These are phyloP conservation scores for Ganoderma sp. DNA, from an alignment of 1,284 basidiomycete genomes.

Conservation along the genomic window DNA sequence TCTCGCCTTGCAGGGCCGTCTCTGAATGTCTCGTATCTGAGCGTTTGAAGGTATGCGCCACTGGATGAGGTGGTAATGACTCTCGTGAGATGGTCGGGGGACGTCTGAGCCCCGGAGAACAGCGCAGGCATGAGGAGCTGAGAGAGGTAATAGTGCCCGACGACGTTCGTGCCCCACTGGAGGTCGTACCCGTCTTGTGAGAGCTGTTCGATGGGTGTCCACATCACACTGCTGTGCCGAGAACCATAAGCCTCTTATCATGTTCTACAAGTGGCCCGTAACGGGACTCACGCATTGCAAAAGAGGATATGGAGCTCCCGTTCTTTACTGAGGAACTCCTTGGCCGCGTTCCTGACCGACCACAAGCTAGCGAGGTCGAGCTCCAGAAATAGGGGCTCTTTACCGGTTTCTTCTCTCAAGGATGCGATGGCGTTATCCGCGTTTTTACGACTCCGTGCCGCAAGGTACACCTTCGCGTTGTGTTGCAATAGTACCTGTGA, in stretches of 20 bases:
- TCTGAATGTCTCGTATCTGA: constrained; percentile 41
- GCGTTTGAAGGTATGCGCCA: background rate
- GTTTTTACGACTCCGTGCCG: constrained; percentile 47
- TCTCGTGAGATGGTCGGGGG: constrained; percentile 45
- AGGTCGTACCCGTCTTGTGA: constrained; percentile 56
- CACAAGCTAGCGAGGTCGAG: constrained; percentile 55
- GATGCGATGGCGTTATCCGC: constrained; percentile 50
- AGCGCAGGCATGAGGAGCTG: constrained; percentile 50
- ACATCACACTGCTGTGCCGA: constrained; percentile 53
- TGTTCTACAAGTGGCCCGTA: too few species aligned
- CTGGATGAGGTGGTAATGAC: constrained; percentile 50
- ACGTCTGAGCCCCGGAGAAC: constrained; percentile 37
- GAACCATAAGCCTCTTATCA: too few species aligned
- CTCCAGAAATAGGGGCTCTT: constrained; percentile 51
- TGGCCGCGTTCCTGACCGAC: constrained; percentile 48
- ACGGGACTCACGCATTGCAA: constrained; percentile 54
- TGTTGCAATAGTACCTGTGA: constrained; percentile 48
- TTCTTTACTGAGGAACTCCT: constrained; percentile 53
- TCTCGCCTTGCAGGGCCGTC: constrained; percentile 39
- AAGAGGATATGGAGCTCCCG: constrained; percentile 54
- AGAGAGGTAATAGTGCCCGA: constrained; percentile 51
- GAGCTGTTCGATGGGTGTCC: constrained; percentile 41
- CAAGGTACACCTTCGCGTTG: constrained; percentile 60
- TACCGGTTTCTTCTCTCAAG: constrained; percentile 43
- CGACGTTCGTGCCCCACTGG: constrained; percentile 57